A percentile compares a stretch with the other conserved stretches of the same genome.
phyloP scores from a whole-genome alignment of 768 basidiomycete species.

The Mycena indigotica region DNA sequence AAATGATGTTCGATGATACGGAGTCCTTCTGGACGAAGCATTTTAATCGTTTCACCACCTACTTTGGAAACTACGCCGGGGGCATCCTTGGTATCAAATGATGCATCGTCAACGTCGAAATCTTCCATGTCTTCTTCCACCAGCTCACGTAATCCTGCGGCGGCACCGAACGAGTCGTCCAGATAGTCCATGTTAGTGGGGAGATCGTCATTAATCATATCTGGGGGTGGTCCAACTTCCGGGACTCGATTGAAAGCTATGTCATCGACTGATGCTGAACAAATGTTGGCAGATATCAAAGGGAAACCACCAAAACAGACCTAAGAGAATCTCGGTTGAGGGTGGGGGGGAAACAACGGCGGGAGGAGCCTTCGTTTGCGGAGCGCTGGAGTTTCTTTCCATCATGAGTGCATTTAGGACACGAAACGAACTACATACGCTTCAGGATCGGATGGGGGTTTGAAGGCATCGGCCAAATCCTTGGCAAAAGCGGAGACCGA shows the following conservation, averaged over 20 bases:
- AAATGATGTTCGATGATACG: conserved; percentile 75
- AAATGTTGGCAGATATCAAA: too few relatives aligned
- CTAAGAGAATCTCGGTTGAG: conserved; percentile 35
- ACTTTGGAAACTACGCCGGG: conserved; percentile 57
- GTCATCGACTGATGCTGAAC: conserved; percentile 75
- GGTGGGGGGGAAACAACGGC: conserved; percentile 32
- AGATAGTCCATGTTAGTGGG: conserved; percentile 89
- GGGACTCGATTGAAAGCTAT: conserved; percentile 76
- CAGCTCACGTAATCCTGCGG: conserved; percentile 73
- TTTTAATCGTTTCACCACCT: conserved; percentile 84
- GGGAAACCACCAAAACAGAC: too few relatives aligned
- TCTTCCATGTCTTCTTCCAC: conserved; percentile 75
- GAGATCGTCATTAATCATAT: conserved; percentile 90
- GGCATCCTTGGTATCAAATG: conserved; percentile 31
- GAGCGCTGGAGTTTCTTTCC: conserved; percentile 24
- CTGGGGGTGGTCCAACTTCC: conserved; percentile 76
- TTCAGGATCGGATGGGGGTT: conserved; percentile 32
- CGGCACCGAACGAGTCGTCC: conserved; percentile 77
- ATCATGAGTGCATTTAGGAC: not conserved
- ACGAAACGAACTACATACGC: conserved; percentile 1
- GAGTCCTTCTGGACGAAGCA: conserved; percentile 68
- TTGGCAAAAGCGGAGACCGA: conserved; percentile 58
- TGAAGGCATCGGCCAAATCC: conserved; percentile 51
- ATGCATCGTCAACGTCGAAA: conserved; percentile 47
- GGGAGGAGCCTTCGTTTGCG: conserved; percentile 32